Percentiles rank a stretch among this genome's conserved stretches.
Conservation (phyloP, 2,329 filamentous ascomycete species). For the Scedosporium aurantiacum region DNA sequence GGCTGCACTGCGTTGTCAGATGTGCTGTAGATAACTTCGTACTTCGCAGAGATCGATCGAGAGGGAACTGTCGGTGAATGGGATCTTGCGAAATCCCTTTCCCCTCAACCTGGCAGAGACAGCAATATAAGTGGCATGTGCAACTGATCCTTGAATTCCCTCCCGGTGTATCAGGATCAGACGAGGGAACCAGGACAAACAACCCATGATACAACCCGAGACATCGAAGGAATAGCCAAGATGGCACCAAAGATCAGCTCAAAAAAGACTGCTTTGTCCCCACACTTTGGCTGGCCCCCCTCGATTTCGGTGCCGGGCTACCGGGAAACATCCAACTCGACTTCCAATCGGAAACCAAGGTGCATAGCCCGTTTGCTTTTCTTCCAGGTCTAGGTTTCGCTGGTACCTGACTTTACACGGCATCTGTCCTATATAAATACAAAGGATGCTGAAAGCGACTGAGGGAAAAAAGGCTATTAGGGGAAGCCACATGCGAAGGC, state of each 20-base stretch:
- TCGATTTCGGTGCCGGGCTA: neutral
- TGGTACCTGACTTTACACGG: too few relatives aligned
- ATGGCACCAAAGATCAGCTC: neutral
- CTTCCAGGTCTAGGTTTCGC: neutral
- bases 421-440: too few relatives aligned
- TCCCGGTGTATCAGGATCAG: neutral
- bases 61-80: neutral
- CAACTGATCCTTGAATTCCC: neutral
- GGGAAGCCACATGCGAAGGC: neutral
- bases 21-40: neutral
- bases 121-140: neutral
- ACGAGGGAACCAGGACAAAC: neutral
- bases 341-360: neutral
- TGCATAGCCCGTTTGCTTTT: neutral
- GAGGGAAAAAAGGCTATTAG: neutral
- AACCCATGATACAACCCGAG: neutral
- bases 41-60: neutral
- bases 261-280: neutral
- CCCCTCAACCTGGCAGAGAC: neutral
- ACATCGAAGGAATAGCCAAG: too few relatives aligned
- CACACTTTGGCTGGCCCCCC: neutral
- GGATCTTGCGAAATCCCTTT: neutral
- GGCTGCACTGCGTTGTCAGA: neutral
- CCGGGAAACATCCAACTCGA: neutral
- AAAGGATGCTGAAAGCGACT: neutral